Evolutionary conservation across 768 basidiomycete genomes (phyloP).

Genomic region (Trametes cinnabarina): DNA sequence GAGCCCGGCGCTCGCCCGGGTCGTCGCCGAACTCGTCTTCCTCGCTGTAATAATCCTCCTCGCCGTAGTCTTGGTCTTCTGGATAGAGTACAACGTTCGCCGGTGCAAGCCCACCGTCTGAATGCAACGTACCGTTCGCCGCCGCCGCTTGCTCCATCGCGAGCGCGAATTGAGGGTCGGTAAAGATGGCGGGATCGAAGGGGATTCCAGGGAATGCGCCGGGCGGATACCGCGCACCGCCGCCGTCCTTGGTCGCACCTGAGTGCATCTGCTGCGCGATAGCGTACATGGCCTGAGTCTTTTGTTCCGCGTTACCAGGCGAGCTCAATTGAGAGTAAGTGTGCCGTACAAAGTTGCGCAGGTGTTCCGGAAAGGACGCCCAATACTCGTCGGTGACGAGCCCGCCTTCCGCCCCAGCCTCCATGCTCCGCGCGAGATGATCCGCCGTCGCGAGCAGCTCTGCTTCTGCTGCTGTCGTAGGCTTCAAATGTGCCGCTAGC

Average conservation of each 20-base stretch:
- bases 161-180: slow-evolving; percentile 50
- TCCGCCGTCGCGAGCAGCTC: slow-evolving; percentile 61
- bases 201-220: slow-evolving; percentile 43
- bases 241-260: slow-evolving; percentile 30
- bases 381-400: slow-evolving; percentile 63
- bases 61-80: slow-evolving; percentile 36
- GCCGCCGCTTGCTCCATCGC: slow-evolving; percentile 50
- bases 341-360: slow-evolving; percentile 63
- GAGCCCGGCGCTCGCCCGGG: slow-evolving; percentile 25
- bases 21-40: slow-evolving; percentile 44
- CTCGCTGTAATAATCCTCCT: slow-evolving; percentile 47
- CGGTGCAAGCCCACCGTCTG: slow-evolving; percentile 14
- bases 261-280: slow-evolving; percentile 66
- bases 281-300: slow-evolving; percentile 64
- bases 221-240: slow-evolving; percentile 37
- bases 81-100: slow-evolving; percentile 38
- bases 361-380: slow-evolving; percentile 65
- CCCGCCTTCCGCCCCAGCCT: slow-evolving; percentile 37
- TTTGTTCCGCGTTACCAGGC: slow-evolving; percentile 36
- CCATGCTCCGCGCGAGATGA: slow-evolving; percentile 59
- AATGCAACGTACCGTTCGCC: slow-evolving; percentile 27
- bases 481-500: slow-evolving; percentile 32
- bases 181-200: slow-evolving; percentile 53
- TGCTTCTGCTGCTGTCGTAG: slow-evolving; percentile 45
- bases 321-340: slow-evolving; percentile 33